These are phyloP conservation scores for Samsoniella hepiali DNA, from an alignment of 2,329 filamentous ascomycete genomes.

Conservation along the genomic window DNA sequence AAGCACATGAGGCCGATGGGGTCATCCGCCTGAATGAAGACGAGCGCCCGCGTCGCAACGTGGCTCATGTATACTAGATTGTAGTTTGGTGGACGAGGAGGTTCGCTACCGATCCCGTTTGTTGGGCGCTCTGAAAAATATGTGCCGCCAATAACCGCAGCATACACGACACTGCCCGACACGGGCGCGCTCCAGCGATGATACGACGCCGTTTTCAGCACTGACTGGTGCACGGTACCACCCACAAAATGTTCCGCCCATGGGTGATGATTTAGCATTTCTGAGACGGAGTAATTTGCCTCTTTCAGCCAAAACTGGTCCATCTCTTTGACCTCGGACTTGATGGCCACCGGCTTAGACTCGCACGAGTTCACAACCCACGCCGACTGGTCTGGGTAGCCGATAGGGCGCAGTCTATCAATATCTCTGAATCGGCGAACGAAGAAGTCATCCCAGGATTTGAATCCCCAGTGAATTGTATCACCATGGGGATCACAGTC, in stretches of 20 bases:
- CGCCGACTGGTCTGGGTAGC: constrained; percentile 36
- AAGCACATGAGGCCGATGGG: constrained; percentile 64
- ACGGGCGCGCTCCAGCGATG: constrained; percentile 67
- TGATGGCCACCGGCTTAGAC: constrained; percentile 50
- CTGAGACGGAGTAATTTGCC: constrained; percentile 58
- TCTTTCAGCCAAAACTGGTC: constrained; percentile 65
- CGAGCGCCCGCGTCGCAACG: constrained; percentile 61
- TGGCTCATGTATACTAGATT: constrained; percentile 61
- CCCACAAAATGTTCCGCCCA: constrained; percentile 50
- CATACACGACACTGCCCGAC: constrained; percentile 52
- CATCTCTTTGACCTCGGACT: constrained; percentile 44
- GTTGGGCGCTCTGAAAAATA: constrained; percentile 55
- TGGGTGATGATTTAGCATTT: constrained; percentile 55
- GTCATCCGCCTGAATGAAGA: constrained; percentile 65
- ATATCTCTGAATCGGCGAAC: constrained; percentile 45
- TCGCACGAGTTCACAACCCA: constrained; percentile 59
- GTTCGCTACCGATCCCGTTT: constrained; percentile 17
- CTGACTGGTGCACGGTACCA: constrained; percentile 65
- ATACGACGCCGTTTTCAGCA: constrained; percentile 60
- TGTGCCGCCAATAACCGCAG: constrained; percentile 54
- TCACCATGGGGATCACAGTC: constrained; percentile 22
- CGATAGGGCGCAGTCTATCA: constrained; percentile 50
- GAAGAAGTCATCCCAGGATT: constrained; percentile 65
- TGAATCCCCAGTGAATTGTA: constrained; percentile 43
- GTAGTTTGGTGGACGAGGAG: constrained; percentile 23